These are phyloP conservation scores for Aristolochia fimbriata DNA, from an alignment of 164 flowering plant species.

Conservation along the genomic window DNA sequence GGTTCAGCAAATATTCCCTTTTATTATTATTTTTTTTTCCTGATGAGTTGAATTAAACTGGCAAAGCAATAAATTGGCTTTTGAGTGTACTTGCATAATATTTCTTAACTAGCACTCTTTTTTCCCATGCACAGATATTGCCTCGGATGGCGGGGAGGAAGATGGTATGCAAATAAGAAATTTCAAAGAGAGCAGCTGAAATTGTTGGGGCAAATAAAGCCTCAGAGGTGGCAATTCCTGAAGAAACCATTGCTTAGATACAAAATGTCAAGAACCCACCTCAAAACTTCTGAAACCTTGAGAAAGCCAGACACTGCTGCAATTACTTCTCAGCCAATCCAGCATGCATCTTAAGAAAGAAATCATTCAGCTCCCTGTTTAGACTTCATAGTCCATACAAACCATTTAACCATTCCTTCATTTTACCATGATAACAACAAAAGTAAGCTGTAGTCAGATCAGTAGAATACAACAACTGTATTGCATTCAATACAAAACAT, in stretches of 20 bases:
- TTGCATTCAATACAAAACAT: too few species aligned
- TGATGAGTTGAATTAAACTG: too few species aligned
- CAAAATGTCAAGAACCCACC: conserved; percentile 16
- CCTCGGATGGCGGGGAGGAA: conserved; percentile 94
- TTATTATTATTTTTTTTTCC: too few species aligned
- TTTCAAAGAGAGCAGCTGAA: conserved; percentile 60
- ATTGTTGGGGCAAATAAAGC: conserved; percentile 41
- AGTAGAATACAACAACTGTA: too few species aligned
- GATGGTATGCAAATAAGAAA: conserved; percentile 68
- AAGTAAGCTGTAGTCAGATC: too few species aligned
- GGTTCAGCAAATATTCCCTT: too few species aligned
- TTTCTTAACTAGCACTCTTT: background rate
- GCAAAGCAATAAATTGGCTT: background rate
- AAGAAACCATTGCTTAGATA: conserved; percentile 26
- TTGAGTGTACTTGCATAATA: background rate
- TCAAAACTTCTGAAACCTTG: conserved; percentile 18
- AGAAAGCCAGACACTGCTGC: conserved; percentile 2
- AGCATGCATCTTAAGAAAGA: conserved; percentile 7
- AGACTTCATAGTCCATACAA: too few species aligned
- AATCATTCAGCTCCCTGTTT: too few species aligned
- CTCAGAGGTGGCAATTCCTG: conserved; percentile 39
- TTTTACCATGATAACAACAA: too few species aligned
- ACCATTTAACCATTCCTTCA: too few species aligned
- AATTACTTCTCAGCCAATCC: conserved; percentile 3
- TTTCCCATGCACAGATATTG: conserved; percentile 32